Evolutionary conservation across 1,284 basidiomycete genomes (phyloP).

Genomic region (Bondarzewia mesenterica): DNA sequence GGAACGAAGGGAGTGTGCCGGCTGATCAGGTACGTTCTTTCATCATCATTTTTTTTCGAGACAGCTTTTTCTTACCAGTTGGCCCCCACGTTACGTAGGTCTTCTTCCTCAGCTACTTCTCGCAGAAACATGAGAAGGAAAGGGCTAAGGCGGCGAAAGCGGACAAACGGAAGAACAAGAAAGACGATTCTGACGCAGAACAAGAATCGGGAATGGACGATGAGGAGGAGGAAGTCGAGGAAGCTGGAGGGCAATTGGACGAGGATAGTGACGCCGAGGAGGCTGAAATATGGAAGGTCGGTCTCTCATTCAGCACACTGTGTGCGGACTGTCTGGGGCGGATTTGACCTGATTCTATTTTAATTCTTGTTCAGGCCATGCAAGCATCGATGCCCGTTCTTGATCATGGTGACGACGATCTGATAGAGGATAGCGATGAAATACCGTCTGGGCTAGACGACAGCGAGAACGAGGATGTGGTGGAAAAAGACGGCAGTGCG

Average conservation of each 20-base stretch:
- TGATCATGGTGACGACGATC: conserved; percentile 23
- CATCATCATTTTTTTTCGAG: conserved; percentile 3
- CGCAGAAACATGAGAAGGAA: conserved; percentile 51
- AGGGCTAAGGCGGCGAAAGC: conserved; percentile 40
- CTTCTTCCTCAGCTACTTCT: conserved; percentile 61
- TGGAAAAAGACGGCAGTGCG: conserved; percentile 27
- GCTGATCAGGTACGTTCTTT: conserved; percentile 69
- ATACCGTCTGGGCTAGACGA: conserved; percentile 7
- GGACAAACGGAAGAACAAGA: conserved; percentile 32
- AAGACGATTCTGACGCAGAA: conserved; percentile 18
- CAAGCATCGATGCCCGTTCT: conserved; percentile 68
- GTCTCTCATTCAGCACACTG: background rate
- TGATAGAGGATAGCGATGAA: conserved; percentile 24
- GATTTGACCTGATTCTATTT: background rate
- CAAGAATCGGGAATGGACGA: conserved; percentile 16
- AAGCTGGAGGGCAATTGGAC: conserved; percentile 30
- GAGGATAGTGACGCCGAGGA: conserved; percentile 46
- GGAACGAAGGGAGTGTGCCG: conserved; percentile 68
- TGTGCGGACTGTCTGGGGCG: background rate
- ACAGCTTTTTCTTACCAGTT: background rate
- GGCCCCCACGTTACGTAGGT: conserved; percentile 30
- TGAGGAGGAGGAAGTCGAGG: conserved; percentile 18
- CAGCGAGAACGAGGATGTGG: conserved; percentile 21
- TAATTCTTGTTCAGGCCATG: conserved; percentile 55
- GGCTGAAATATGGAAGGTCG: conserved; percentile 80